A percentile compares a stretch with the other conserved stretches of the same genome.
phyloP scores from a whole-genome alignment of 352 stramenopile species.

The Nothophytophthora sp. region DNA sequence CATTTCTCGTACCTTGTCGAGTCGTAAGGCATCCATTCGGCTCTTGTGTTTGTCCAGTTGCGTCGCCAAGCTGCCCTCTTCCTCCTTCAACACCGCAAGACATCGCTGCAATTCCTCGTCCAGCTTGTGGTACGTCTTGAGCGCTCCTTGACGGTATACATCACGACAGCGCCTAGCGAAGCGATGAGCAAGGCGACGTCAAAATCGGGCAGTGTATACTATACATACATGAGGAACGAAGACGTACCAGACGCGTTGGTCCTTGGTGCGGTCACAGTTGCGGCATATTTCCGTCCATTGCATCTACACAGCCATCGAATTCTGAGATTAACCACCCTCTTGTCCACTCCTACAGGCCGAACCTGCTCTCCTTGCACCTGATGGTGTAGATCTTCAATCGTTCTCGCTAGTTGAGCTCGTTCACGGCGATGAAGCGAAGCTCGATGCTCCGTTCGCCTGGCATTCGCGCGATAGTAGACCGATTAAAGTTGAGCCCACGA shows the following conservation, averaged over 20 bases:
- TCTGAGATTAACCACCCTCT: too few species aligned
- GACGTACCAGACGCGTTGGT: constrained; percentile 27
- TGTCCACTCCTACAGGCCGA: too few species aligned
- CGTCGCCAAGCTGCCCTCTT: background rate
- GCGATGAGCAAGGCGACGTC: background rate
- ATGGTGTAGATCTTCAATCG: constrained; percentile 16
- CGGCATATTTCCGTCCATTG: constrained; percentile 23
- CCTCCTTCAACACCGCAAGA: constrained; percentile 4
- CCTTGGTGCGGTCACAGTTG: constrained; percentile 12
- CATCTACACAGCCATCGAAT: constrained; percentile 6
- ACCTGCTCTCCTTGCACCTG: too few species aligned
- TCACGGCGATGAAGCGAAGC: constrained; percentile 12
- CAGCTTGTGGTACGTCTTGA: constrained; percentile 12
- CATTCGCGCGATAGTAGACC: too few species aligned
- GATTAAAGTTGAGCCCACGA: too few species aligned
- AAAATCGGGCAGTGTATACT: background rate
- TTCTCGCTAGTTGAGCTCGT: constrained; percentile 8
- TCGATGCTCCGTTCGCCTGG: constrained; percentile 5
- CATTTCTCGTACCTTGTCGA: constrained; percentile 42
- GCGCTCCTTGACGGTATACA: constrained; percentile 16
- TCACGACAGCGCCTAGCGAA: constrained; percentile 24
- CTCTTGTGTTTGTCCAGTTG: constrained; percentile 1
- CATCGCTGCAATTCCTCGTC: constrained; percentile 5
- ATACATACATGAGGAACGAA: background rate
- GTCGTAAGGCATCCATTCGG: constrained; percentile 3